These are phyloP conservation scores for Fragaria vesca DNA, from an alignment of 306 rosid species.

Conservation along the genomic window DNA sequence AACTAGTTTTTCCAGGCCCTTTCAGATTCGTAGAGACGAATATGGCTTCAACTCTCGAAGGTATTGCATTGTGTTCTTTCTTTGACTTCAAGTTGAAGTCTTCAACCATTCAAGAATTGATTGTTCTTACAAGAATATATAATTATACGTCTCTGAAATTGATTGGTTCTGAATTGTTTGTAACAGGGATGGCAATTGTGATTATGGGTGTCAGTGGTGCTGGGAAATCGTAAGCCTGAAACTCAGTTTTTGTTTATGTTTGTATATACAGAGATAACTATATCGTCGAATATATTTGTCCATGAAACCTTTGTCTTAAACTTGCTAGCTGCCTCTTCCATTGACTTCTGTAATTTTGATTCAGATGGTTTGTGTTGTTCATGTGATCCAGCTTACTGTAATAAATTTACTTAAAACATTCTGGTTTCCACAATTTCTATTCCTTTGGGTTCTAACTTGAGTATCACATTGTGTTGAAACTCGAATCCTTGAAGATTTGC, in stretches of 20 bases:
- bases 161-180: constrained; percentile 1
- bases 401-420: neutral
- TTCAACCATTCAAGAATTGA: neutral
- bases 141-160: neutral
- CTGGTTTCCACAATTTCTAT: neutral
- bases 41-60: neutral
- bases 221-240: constrained; percentile 68
- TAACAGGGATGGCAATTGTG: constrained; percentile 46
- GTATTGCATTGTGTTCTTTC: neutral
- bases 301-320: neutral
- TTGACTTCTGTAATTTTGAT: neutral
- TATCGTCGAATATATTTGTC: neutral
- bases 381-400: neutral
- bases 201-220: constrained; percentile 88
- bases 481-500: neutral
- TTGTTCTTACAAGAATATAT: neutral
- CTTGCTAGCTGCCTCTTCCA: neutral
- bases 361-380: neutral
- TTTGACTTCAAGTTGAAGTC: neutral
- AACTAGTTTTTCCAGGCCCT: neutral
- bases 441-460: neutral
- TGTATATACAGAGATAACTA: neutral
- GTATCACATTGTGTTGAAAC: neutral
- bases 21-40: neutral
- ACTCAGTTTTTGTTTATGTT: neutral